A percentile compares a stretch with the other conserved stretches of the same genome.
These are phyloP conservation scores for Asterophora lycoperdoides DNA, from an alignment of 768 basidiomycete genomes.

Conservation along the genomic window DNA sequence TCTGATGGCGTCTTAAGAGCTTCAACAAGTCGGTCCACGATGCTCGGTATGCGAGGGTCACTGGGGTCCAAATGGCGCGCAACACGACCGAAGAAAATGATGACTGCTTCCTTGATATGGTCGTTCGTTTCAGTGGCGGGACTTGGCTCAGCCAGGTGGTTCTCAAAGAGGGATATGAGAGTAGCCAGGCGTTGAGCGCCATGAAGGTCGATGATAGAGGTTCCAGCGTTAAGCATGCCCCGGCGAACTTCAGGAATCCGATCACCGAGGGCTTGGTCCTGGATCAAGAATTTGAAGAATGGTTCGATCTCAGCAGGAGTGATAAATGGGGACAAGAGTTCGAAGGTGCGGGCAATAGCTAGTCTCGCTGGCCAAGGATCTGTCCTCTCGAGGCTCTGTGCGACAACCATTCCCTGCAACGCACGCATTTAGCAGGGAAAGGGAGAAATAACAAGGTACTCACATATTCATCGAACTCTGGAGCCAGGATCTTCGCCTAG, in stretches of 20 bases:
- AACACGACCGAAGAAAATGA: conserved; percentile 90
- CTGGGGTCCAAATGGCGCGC: conserved; percentile 80
- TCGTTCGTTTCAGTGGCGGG: conserved; percentile 72
- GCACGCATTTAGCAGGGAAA: neutral
- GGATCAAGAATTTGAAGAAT: conserved; percentile 84
- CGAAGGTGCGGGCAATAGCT: conserved; percentile 67
- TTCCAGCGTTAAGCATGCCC: conserved; percentile 85
- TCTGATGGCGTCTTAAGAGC: conserved; percentile 93
- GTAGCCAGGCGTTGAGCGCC: conserved; percentile 67
- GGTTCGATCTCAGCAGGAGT: conserved; percentile 54
- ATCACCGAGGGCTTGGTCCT: conserved; percentile 87
- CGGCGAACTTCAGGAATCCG: conserved; percentile 74
- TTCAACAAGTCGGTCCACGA: conserved; percentile 82
- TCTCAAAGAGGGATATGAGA: conserved; percentile 81
- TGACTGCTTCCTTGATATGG: conserved; percentile 89
- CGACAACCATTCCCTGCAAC: conserved; percentile 85
- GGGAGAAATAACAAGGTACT: conserved; percentile 21
- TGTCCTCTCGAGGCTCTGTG: conserved; percentile 74
- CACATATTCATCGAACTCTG: conserved; percentile 92
- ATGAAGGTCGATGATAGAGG: conserved; percentile 75
- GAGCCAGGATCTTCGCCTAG: conserved; percentile 80
- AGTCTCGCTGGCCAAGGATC: conserved; percentile 88
- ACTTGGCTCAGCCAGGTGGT: conserved; percentile 53
- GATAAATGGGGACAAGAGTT: conserved; percentile 63
- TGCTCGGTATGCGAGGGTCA: conserved; percentile 72